Conservation (phyloP, 75 land plant species). For the Selaginella tamariscina region DNA sequence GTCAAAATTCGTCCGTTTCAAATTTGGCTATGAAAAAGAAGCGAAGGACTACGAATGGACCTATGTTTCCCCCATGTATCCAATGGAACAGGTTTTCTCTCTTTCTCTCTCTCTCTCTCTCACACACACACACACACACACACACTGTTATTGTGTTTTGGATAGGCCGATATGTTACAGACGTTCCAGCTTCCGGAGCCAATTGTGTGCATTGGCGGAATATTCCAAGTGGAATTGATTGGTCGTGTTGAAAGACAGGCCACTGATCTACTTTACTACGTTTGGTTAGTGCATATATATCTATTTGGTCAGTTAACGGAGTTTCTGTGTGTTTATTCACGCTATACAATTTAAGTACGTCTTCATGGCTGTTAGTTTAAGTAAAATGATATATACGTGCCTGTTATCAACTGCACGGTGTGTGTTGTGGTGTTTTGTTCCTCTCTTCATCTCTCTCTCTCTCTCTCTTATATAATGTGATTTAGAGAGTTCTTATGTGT, state of each 20-base stretch:
- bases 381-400: too few relatives aligned
- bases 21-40: slow-evolving; percentile 36
- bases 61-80: slow-evolving; percentile 67
- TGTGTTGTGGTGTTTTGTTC: too few relatives aligned
- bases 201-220: slow-evolving; percentile 66
- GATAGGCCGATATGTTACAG: slow-evolving; percentile 59
- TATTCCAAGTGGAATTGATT: slow-evolving; percentile 68
- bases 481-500: too few relatives aligned
- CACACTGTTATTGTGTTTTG: not conserved
- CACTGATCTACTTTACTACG: slow-evolving; percentile 58
- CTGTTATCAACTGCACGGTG: too few relatives aligned
- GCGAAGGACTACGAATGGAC: slow-evolving; percentile 51
- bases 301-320: too few relatives aligned
- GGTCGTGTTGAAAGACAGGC: slow-evolving; percentile 67
- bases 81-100: slow-evolving; percentile 60
- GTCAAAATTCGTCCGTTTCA: slow-evolving; percentile 55
- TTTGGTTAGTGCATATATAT: slow-evolving; percentile 42
- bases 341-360: too few relatives aligned
- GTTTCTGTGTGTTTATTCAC: too few relatives aligned
- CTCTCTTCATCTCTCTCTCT: too few relatives aligned
- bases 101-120: slow-evolving; percentile 1
- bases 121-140: not conserved
- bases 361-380: too few relatives aligned
- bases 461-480: too few relatives aligned
- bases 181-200: slow-evolving; percentile 70